Conservation (phyloP, 176 grass and related monocot genomes). For the Dactylis glomerata region DNA sequence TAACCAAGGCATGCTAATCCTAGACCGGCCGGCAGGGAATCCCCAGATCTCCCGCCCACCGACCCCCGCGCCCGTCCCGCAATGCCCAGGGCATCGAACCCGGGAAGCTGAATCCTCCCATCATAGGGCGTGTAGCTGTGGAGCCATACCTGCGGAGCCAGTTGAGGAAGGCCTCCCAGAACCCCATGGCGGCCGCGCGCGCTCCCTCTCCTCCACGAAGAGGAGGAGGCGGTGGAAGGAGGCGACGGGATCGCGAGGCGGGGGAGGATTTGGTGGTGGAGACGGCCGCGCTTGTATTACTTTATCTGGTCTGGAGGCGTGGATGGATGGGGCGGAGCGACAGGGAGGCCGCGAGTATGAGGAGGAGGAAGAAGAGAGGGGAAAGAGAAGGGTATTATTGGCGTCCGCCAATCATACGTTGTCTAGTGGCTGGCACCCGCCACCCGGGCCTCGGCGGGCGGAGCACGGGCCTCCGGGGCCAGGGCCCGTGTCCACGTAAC, state of each 20-base stretch:
- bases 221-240: not conserved
- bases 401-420: slow-evolving; percentile 36
- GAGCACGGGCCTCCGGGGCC: not conserved
- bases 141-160: slow-evolving; percentile 78
- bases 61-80: not conserved
- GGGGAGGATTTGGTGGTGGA: slow-evolving; percentile 27
- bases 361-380: not conserved
- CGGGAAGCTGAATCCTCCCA: not conserved
- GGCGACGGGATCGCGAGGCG: not conserved
- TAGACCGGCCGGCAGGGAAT: not conserved
- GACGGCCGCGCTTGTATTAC: slow-evolving; percentile 21
- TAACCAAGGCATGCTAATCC: not conserved
- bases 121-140: not conserved
- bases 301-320: slow-evolving; percentile 59
- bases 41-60: slow-evolving; percentile 33
- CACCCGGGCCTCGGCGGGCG: not conserved
- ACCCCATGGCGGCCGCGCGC: slow-evolving; percentile 50
- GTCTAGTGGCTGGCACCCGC: slow-evolving; percentile 18
- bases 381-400: slow-evolving; percentile 2
- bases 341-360: slow-evolving; percentile 26
- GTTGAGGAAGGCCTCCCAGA: slow-evolving; percentile 98
- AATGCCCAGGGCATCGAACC: slow-evolving; percentile 21
- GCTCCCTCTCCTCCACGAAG: not conserved
- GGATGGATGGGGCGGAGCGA: slow-evolving; percentile 30
- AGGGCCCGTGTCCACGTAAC: not conserved